Percentiles rank a stretch among this genome's conserved stretches.
These are phyloP conservation scores for Kwoniella pini DNA, from an alignment of 768 basidiomycete species.

Conservation along the genomic window DNA sequence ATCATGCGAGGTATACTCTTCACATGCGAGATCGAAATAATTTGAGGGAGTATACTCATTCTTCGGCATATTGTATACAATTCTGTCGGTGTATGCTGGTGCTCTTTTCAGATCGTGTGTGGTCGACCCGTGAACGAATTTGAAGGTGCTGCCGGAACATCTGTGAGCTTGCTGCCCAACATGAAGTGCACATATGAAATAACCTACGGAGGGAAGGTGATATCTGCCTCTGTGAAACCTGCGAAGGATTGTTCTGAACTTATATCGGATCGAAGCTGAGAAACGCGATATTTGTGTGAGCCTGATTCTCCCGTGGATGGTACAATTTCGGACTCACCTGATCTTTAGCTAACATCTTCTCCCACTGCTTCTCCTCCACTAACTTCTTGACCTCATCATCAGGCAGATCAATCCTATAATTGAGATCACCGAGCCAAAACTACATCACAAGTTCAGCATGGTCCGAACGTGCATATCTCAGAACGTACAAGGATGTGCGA, in stretches of 20 bases:
- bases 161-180: neutral
- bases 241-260: slow-evolving; percentile 41
- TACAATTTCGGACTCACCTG: slow-evolving; percentile 32
- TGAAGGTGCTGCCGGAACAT: slow-evolving; percentile 35
- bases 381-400: slow-evolving; percentile 33
- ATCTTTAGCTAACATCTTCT: slow-evolving; percentile 42
- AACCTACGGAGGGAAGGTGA: slow-evolving; percentile 46
- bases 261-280: slow-evolving; percentile 36
- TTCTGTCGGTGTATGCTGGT: slow-evolving; percentile 52
- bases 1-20: slow-evolving; percentile 34
- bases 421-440: slow-evolving; percentile 53
- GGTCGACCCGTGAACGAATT: slow-evolving; percentile 46
- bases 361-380: slow-evolving; percentile 34
- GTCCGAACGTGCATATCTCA: neutral
- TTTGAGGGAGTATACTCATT: slow-evolving; percentile 6
- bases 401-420: slow-evolving; percentile 46
- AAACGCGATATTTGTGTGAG: neutral
- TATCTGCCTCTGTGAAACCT: slow-evolving; percentile 43
- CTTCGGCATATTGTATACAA: slow-evolving; percentile 31
- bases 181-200: too few species aligned
- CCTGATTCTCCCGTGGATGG: too few species aligned
- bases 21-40: neutral
- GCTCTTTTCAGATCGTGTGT: slow-evolving; percentile 42
- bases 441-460: slow-evolving; percentile 5
- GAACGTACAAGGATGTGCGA: slow-evolving; percentile 27